Percentiles rank a stretch among this genome's conserved stretches.
Evolutionary conservation across 2,329 filamentous ascomycete genomes (phyloP).

Genomic region (Trichoderma gracile): DNA sequence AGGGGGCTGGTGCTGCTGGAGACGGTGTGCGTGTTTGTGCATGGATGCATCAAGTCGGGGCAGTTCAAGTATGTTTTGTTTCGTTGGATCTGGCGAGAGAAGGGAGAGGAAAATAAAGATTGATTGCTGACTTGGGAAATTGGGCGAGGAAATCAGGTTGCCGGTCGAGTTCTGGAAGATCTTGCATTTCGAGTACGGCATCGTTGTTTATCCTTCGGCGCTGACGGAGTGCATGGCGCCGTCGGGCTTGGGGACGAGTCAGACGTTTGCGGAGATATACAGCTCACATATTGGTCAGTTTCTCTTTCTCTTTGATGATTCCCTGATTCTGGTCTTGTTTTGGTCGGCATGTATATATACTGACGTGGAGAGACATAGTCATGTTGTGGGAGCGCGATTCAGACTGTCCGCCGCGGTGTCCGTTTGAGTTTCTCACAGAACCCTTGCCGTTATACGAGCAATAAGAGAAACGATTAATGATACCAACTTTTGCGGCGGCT

Average conservation of each 20-base stretch:
- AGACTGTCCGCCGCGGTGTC: conserved; percentile 39
- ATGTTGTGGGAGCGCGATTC: conserved; percentile 39
- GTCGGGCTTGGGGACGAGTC: conserved; percentile 37
- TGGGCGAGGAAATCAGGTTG: too few relatives aligned
- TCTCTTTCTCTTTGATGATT: not conserved
- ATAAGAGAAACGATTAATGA: not conserved
- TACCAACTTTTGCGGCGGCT: too few relatives aligned
- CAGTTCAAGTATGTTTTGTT: conserved; percentile 40
- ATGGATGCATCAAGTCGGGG: conserved; percentile 41
- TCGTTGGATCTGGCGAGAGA: too few relatives aligned
- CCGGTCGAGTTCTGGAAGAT: conserved; percentile 43
- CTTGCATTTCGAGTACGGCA: conserved; percentile 43
- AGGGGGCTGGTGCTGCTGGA: conserved; percentile 42
- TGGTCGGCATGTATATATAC: not conserved
- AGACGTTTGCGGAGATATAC: conserved; percentile 44
- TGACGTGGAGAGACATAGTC: conserved; percentile 30
- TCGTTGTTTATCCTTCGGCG: conserved; percentile 45
- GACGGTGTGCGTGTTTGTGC: conserved; percentile 44
- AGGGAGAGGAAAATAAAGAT: too few relatives aligned
- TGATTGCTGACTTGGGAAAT: too few relatives aligned
- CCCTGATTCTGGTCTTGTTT: too few relatives aligned
- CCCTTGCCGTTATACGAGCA: conserved; percentile 41
- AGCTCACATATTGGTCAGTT: conserved; percentile 40
- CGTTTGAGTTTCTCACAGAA: conserved; percentile 42
- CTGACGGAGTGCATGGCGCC: conserved; percentile 41